phyloP scores from a whole-genome alignment of 352 stramenopile genomes.

The Globisporangium paroecandrum region DNA sequence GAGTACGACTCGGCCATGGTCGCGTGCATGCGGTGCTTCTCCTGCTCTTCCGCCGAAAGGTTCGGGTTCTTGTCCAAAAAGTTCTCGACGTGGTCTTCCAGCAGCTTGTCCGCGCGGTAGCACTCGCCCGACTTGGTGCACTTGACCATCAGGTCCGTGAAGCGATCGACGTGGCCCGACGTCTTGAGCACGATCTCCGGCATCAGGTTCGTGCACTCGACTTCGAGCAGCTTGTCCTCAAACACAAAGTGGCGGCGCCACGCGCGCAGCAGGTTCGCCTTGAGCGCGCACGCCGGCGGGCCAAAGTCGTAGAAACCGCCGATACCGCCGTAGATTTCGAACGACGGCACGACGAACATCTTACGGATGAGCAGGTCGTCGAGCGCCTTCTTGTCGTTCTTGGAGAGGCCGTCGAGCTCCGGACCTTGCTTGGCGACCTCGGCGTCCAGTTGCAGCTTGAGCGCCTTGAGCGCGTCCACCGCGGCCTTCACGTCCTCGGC shows the following conservation, averaged over 20 bases:
- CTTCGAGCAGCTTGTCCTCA: constrained; percentile 97
- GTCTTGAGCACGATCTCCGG: constrained; percentile 97
- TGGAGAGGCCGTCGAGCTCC: constrained; percentile 56
- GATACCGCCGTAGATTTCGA: constrained; percentile 99
- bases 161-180: constrained; percentile 98
- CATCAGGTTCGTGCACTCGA: constrained; percentile 99
- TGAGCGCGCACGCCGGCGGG: constrained; percentile 93
- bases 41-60: constrained; percentile 72
- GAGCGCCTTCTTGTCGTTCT: constrained; percentile 89
- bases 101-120: constrained; percentile 99
- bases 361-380: constrained; percentile 98
- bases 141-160: constrained; percentile 99
- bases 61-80: constrained; percentile 91
- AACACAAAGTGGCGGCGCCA: constrained; percentile 99
- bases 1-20: constrained; percentile 98
- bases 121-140: constrained; percentile 96
- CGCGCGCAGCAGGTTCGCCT: constrained; percentile 94
- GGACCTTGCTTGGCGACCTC: constrained; percentile 74
- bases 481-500: constrained; percentile 87
- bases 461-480: constrained; percentile 90
- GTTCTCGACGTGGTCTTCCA: constrained; percentile 98
- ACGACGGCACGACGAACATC: constrained; percentile 99
- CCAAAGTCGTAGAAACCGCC: constrained; percentile 99
- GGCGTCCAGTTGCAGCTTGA: constrained; percentile 90
- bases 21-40: constrained; percentile 91